A percentile compares a stretch with the other conserved stretches of the same genome.
These are phyloP conservation scores for Citrullus amarus DNA, from an alignment of 306 rosid species.

Conservation along the genomic window DNA sequence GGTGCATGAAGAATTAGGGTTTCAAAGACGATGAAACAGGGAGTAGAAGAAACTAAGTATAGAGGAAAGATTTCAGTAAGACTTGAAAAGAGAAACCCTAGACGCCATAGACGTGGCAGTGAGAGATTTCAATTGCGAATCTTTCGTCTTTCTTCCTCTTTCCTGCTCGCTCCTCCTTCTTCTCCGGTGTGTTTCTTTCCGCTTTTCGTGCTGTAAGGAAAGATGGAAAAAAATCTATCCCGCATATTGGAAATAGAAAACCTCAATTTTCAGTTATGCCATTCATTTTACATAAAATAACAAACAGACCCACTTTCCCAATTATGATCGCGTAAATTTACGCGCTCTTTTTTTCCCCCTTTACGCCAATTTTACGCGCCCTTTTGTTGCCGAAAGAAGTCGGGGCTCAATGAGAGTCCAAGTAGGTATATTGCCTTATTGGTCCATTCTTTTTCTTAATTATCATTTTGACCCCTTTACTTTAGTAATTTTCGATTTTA, in stretches of 20 bases:
- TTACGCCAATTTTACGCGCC: background rate
- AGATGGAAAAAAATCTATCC: slow-evolving; percentile 11
- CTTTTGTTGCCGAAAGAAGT: background rate
- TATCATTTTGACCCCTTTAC: no score
- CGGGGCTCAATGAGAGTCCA: no score
- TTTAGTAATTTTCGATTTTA: no score
- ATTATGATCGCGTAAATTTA: slow-evolving; percentile 3
- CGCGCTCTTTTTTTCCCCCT: background rate
- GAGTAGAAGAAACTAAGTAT: slow-evolving; percentile 21
- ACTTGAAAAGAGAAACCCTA: slow-evolving; percentile 67
- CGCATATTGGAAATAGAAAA: background rate
- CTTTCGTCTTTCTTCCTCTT: slow-evolving; percentile 14
- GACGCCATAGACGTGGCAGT: slow-evolving; percentile 52
- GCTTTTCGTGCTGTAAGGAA: slow-evolving; percentile 31
- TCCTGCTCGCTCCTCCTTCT: slow-evolving; percentile 16
- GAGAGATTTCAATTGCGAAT: slow-evolving; percentile 21
- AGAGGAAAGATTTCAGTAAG: slow-evolving; percentile 22
- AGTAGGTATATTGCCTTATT: no score
- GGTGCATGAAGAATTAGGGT: slow-evolving; percentile 50
- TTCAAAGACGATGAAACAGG: slow-evolving; percentile 21
- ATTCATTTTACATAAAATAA: background rate
- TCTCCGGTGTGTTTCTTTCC: background rate
- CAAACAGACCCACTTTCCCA: background rate
- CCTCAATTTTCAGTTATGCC: slow-evolving; percentile 3
- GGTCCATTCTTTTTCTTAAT: no score